A percentile compares a stretch with the other conserved stretches of the same genome.
Conservation (phyloP, 306 rosid genomes). For the Citrullus colocynthis region DNA sequence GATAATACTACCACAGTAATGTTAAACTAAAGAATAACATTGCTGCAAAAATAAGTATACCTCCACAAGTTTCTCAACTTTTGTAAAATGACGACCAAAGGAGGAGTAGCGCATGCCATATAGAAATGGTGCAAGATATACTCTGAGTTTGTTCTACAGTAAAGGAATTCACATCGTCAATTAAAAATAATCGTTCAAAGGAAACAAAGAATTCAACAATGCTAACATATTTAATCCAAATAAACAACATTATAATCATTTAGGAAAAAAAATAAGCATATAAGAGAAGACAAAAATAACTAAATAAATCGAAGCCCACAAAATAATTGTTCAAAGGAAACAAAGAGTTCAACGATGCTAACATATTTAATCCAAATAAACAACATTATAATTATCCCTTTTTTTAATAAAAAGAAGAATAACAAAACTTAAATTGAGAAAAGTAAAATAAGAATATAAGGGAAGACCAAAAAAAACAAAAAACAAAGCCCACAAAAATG, state of each 20-base stretch:
- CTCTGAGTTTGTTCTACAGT: constrained; percentile 60
- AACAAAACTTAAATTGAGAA: neutral
- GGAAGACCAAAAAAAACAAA: too few species aligned
- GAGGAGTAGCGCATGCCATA: constrained; percentile 87
- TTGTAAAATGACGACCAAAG: constrained; percentile 84
- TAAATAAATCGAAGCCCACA: neutral
- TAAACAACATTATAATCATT: neutral
- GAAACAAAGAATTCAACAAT: neutral
- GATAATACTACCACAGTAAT: neutral
- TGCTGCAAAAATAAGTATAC: constrained; percentile 22
- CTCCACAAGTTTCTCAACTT: constrained; percentile 73
- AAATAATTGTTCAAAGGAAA: neutral
- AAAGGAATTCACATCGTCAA: constrained; percentile 9
- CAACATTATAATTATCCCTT: neutral
- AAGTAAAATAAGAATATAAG: neutral
- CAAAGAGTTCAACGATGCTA: neutral
- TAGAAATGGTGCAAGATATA: constrained; percentile 69
- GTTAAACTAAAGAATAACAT: neutral
- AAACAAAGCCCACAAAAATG: neutral
- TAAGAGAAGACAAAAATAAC: neutral
- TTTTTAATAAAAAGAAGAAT: too few species aligned
- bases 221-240: neutral
- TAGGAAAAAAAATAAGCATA: neutral
- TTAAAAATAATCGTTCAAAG: neutral
- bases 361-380: neutral